Evolutionary conservation across 1,284 basidiomycete species (phyloP).

Genomic region (Heterobasidion occidentale): DNA sequence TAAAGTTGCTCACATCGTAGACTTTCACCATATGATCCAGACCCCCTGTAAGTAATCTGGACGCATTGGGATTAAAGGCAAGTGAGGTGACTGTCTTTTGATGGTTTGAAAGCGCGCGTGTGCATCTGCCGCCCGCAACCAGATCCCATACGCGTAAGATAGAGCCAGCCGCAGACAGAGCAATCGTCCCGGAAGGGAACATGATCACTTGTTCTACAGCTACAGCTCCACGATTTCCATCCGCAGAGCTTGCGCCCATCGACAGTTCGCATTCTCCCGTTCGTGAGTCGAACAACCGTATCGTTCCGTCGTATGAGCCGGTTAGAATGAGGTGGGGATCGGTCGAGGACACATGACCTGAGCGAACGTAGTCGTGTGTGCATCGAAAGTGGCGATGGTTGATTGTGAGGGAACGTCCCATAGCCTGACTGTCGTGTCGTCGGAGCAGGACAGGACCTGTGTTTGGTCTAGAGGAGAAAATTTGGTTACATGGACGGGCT

Average conservation of each 20-base stretch:
- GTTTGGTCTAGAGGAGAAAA: constrained; percentile 82
- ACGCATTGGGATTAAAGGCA: constrained; percentile 69
- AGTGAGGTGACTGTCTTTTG: constrained; percentile 96
- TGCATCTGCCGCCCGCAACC: constrained; percentile 84
- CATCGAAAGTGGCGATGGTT: constrained; percentile 69
- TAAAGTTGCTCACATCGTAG: constrained; percentile 91
- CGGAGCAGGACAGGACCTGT: constrained; percentile 90
- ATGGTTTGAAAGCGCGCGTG: constrained; percentile 89
- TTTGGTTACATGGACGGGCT: constrained; percentile 90
- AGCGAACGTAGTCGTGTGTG: constrained; percentile 96
- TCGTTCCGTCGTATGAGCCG: constrained; percentile 92
- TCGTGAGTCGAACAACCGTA: constrained; percentile 85
- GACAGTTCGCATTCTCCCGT: constrained; percentile 75
- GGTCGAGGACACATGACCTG: constrained; percentile 79
- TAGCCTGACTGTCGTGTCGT: constrained; percentile 89
- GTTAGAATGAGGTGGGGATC: constrained; percentile 85
- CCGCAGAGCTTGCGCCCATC: constrained; percentile 54
- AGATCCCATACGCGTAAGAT: constrained; percentile 96
- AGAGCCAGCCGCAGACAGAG: constrained; percentile 84
- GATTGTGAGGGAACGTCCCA: constrained; percentile 95
- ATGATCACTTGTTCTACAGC: constrained; percentile 95
- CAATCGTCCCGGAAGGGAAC: constrained; percentile 86
- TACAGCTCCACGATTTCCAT: constrained; percentile 29
- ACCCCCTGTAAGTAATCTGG: constrained; percentile 82
- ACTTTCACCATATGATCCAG: constrained; percentile 99